phyloP scores from a whole-genome alignment of 306 rosid genomes.

The Vachellia collinsii region DNA sequence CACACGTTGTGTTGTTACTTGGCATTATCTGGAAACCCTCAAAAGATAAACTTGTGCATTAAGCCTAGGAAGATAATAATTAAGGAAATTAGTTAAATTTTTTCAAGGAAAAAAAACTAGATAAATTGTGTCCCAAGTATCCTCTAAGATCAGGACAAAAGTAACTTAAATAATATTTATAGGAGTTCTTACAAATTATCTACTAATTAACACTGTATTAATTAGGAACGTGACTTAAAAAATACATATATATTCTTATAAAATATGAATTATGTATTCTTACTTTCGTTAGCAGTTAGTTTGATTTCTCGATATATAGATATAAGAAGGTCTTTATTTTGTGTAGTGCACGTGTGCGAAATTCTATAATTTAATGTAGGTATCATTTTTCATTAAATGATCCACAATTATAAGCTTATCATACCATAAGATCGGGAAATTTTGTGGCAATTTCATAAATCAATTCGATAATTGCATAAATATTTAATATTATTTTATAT shows the following conservation, averaged over 20 bases:
- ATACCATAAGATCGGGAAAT: not conserved
- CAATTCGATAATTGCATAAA: not conserved
- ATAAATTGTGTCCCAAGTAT: not conserved
- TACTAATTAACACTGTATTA: too few species aligned
- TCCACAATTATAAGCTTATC: too few species aligned
- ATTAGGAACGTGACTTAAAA: too few species aligned
- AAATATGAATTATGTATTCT: too few species aligned
- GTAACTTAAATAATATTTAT: not conserved
- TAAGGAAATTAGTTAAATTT: not conserved
- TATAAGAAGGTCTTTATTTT: too few species aligned
- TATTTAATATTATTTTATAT: not conserved
- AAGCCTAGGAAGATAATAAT: not conserved
- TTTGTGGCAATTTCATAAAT: too few species aligned
- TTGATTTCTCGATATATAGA: too few species aligned
- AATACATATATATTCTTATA: too few species aligned
- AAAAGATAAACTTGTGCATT: constrained; percentile 40
- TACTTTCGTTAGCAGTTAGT: too few species aligned
- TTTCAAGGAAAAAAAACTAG: not conserved
- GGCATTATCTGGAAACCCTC: constrained; percentile 41
- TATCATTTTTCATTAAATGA: too few species aligned
- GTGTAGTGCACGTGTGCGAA: too few species aligned
- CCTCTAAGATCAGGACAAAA: not conserved
- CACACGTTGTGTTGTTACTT: constrained; percentile 44
- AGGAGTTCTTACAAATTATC: not conserved
- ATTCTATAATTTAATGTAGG: too few species aligned